These are phyloP conservation scores for Paratrypanosoma confusum DNA, from an alignment of 208 protist genomes.

Conservation along the genomic window DNA sequence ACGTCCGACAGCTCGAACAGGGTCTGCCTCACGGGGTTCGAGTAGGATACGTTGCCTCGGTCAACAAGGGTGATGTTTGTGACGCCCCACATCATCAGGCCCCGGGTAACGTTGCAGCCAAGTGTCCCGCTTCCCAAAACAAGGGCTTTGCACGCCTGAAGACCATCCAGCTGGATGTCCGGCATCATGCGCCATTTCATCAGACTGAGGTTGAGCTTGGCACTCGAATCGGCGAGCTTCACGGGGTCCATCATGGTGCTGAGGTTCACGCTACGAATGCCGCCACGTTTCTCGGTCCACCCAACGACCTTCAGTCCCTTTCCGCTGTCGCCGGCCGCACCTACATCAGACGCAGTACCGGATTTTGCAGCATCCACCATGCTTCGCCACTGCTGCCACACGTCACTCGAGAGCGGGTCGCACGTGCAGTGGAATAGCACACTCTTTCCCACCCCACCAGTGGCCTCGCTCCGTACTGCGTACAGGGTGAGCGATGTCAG, in stretches of 20 bases:
- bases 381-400: background rate
- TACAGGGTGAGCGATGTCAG: constrained; percentile 25
- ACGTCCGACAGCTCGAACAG: constrained; percentile 84
- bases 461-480: constrained; percentile 22
- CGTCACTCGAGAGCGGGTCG: constrained; percentile 13
- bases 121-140: constrained; percentile 97
- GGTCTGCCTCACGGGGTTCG: constrained; percentile 91
- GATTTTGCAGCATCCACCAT: background rate
- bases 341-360: background rate
- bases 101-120: constrained; percentile 96
- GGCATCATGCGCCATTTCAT: constrained; percentile 98
- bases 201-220: constrained; percentile 90
- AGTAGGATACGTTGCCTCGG: constrained; percentile 92
- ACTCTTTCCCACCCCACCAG: constrained; percentile 19
- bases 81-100: constrained; percentile 95
- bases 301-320: constrained; percentile 18
- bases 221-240: constrained; percentile 43
- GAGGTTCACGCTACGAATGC: constrained; percentile 36
- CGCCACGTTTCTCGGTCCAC: constrained; percentile 25
- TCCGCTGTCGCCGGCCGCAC: constrained; percentile 3
- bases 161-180: constrained; percentile 75
- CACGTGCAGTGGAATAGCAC: constrained; percentile 27
- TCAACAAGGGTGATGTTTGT: constrained; percentile 94
- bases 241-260: constrained; percentile 80
- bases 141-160: constrained; percentile 84